Base-by-base conservation (phyloP, 257 asterid species). In the Penstemon davidsonii region DNA sequence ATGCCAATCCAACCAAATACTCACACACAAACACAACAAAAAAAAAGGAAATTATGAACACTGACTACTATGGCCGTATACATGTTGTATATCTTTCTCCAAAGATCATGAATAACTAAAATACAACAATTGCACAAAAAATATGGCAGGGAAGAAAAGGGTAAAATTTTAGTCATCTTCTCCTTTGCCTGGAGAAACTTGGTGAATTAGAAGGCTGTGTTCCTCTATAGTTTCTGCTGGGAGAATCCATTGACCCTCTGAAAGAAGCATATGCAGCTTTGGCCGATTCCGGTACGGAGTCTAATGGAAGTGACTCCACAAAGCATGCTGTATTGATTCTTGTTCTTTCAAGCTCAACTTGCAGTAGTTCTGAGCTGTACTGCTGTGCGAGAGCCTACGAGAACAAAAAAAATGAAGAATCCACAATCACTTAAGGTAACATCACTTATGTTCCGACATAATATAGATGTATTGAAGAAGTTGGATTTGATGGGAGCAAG, bases 211-310 rank as follows among this genome's bases (percentile, higher is more conserved):
- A 61, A 0, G 87, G 68, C 60, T 81, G 86, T 5, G 90, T 47
- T 68, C 82, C 82, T 81, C 93, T 82, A 67, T 55, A 78, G 71
- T 60, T 84, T 74, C 84, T 76, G 83, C 85, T 82, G n/a, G 97
- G 96, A 66, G 96, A 85, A 75, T 83, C 91, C 78, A 75, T 71
- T 6, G 92, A 73, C 57, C 90, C 96, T 72, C 95, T 80, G 51
- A 88, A 94, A 19, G 99, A 93, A 68, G 99, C 99, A 71, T 88
- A 94, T 8, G 99, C 96, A 59, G 96, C 97, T 86, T 91, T 94
- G 9, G 97, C 99, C 9, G 97, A 88, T 81, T 91, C 97, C 8
- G 99, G 96, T 57, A 91, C 89, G 0, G 96, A 80, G 72, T 87
- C 97, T 68, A 88, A 69, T 5, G 97, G 84, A 45, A 90, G 85